Base-by-base conservation (phyloP, 306 rosid species). In the Trifolium fragiferum region DNA sequence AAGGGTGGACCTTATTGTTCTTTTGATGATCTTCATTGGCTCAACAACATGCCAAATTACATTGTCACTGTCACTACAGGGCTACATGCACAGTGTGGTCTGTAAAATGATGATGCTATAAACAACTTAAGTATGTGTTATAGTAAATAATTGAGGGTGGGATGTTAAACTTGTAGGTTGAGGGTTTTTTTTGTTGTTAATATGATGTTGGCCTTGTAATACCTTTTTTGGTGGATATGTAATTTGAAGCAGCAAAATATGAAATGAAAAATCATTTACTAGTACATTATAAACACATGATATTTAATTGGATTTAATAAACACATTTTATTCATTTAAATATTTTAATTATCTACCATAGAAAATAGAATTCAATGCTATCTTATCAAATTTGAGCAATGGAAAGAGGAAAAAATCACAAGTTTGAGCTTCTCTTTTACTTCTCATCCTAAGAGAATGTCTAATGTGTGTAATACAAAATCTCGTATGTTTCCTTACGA, bases 21-120 rank as follows among this genome's bases (percentile, higher is more conserved):
- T 1, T 93, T 93, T 38, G 91, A 83, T 0, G 97, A 93, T 66
- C 80, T 88, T 32, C 94, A 87, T 6, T 93, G 94, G 91, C 98
- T 93, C 61, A 82, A 77, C 19, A 5, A 64, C 14, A 77, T 80
- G 10, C 90, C 89, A 0, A 81, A 73, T 13, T 13, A 25, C 33
- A 49, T 49, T 49, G 10, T 49, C 16, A 7, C 21, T 49, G 10
- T 49, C 16, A 7, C 21, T 49, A 23, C 16, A 23, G 37, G 63
- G 8, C 4, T 9, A 6, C 30, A 57, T 18, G 23, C 66, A 41
- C 84, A 73, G 46, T 87, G 90, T 63, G 83, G 81, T 67, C 37
- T 76, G 5, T 79, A 57, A 78, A 75, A 15, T 44, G 51, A 1
- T 60, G 8, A 46, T 61, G 63, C 37, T 49, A 21, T 27, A 57